Evolutionary conservation across 805 yeast genomes (phyloP), one percentile per base, ranked within the genome.

Genomic region (Candida montana): DNA sequence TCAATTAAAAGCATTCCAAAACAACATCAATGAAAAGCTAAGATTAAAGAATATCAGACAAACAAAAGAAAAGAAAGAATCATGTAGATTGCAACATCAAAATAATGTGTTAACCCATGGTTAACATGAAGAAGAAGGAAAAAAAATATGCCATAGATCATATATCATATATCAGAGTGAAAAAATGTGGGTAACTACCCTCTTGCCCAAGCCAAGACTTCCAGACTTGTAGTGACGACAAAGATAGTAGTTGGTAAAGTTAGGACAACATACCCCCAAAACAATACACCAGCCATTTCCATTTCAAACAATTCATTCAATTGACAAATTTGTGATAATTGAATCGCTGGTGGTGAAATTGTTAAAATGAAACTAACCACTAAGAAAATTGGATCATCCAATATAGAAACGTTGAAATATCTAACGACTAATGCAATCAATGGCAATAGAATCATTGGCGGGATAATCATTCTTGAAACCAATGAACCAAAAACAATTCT

Each of bases 301-400:
- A 75, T 79, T 57, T 84, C 90, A 59, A 75, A 84, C 35, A 83
- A 68, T 50, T 78, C 81, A 58, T 84, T 84, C 52, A 84, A 65
- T 55, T 83, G 91, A 41, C 88, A 82, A 47, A 84, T 84, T 57
- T 84, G 95, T 19, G 89, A 81, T 42, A 84, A 66, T 61, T 84
- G 95, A 50, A 84, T 83, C 5, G 91, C 93, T 2, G 95, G 93
- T 3, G 95, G 93, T 2, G 89, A 76, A 3, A 83, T 76, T 1
- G 90, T 83, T 47, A 84, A 70, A 24, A 84, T 70, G 54, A 84
- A 84, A 10, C 87, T 79, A 33, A 85, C 90, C 46, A 84, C 77
- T 53, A 84, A 65, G 54, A 84, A 84, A 32, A 84, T 84, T 29
- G 95, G 95, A 59, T 84, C 95, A 57, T 81, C 88, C 59, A 84